Base-by-base conservation (phyloP, 768 basidiomycete species). In the Sporobolomyces pararoseus region DNA sequence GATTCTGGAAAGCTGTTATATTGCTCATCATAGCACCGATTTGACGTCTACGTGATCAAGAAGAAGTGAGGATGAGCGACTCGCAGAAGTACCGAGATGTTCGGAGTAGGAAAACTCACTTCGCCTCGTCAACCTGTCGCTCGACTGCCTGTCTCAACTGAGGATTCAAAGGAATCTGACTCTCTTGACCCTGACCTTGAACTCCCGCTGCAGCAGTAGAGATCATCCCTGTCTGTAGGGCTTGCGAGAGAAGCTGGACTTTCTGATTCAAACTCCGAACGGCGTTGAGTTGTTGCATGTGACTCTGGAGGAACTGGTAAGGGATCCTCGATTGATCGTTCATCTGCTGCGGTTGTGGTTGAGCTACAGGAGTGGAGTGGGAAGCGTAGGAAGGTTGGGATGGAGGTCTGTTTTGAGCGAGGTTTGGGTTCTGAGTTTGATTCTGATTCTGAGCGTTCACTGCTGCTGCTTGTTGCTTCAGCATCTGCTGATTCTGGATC, bases 81-180 rank as follows among this genome's bases (percentile, higher is more conserved):
- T n/a, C n/a, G n/a, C n/a, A n/a, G n/a, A n/a, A n/a, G n/a, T n/a
- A n/a, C n/a, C n/a, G n/a, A n/a, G n/a, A n/a, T n/a, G n/a, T n/a
- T n/a, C n/a, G n/a, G n/a, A n/a, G n/a, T n/a, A n/a, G n/a, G n/a
- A n/a, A n/a, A n/a, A 34, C 42, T 34, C 46, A 16, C 46, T 50
- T 62, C 16, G 61, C 16, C 7, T 70, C 66, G 6, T 70, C 63
- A 6, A 68, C 27, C 34, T 74, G 65, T 34, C 50, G 53, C 65
- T 67, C 65, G 9, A 74, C 32, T 23, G 54, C 31, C 27, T 50
- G 65, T 5, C 63, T 25, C 63, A 61, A 52, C 39, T 60, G 61
- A 42, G 58, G 32, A 2, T 32, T 65, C 19, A 72, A n/a, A 44
- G 44, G 52, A 4, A 54, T 66, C 34, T 29, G 49, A 39, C 65